Evolutionary conservation across 2,329 filamentous ascomycete genomes (phyloP), one percentile per base, ranked within the genome.

Genomic region (Arthrocladium fulminans): DNA sequence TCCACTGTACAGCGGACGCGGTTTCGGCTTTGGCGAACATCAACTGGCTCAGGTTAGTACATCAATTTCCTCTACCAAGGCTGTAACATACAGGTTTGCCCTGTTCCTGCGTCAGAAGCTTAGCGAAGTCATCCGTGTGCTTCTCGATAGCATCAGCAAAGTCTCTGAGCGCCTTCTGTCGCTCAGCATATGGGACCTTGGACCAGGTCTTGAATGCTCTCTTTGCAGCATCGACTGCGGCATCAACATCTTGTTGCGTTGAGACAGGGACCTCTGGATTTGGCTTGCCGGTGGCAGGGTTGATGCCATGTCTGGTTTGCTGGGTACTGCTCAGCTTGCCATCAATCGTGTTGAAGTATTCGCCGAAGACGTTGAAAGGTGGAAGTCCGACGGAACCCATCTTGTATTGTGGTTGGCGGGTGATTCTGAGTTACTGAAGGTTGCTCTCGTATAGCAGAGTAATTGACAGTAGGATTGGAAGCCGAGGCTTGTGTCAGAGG

Each of bases 211-310:
- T 67, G 54, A 72, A 72, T 0, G 74, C 75, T 52, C 62, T 62
- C 51, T 69, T 67, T 7, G 71, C 75, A 8, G 70, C 69, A 3
- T 61, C 61, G 12, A 79, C 71, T 10, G 75, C 74, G 30, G 63
- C 63, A 51, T 79, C 69, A 42, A 79, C 62, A 54, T 79, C 75
- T 35, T 69, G 58, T 32, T 63, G 63, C 2, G 68, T 72, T 3
- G 67, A 67, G 30, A 78, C 61, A 0, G 75, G 75, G 1, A 77
- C 74, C 13, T 71, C 67, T 22, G 72, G 69, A 44, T 75, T 73
- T 23, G 71, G 63, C 52, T 73, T 62, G 20, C 67, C 63, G 7
- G 70, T 76, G 2, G 74, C 63, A 0, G 75, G 75, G 60, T 79
- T 77, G 56, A 76, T 63, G 37, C 69, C 66, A 56, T 70, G 68